These are phyloP conservation scores for Coemansia sp. DNA, from an alignment of 192 early-diverging fungal species.

Conservation along the genomic window DNA sequence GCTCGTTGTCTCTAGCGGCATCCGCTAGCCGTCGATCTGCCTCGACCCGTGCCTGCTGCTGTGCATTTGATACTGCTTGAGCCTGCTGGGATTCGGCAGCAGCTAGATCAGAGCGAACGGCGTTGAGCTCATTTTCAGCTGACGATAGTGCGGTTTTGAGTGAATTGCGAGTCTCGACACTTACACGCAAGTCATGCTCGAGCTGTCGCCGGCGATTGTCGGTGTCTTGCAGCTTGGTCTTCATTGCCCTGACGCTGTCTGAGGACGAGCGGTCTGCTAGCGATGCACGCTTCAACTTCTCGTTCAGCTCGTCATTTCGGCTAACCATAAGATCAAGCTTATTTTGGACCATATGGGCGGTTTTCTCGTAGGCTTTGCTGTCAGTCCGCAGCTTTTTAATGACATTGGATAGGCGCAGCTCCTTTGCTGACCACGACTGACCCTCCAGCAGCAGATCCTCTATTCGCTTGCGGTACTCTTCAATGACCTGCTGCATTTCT, in stretches of 20 bases:
- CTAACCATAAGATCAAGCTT: slow-evolving; percentile 51
- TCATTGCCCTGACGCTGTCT: slow-evolving; percentile 22
- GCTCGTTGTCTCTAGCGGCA: slow-evolving; percentile 29
- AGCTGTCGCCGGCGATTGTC: slow-evolving; percentile 30
- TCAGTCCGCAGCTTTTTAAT: slow-evolving; percentile 74
- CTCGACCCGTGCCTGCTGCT: slow-evolving; percentile 22
- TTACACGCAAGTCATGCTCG: slow-evolving; percentile 18
- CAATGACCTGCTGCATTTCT: slow-evolving; percentile 38
- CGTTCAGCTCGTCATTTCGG: slow-evolving; percentile 53
- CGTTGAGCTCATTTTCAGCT: slow-evolving; percentile 16
- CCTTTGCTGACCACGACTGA: slow-evolving; percentile 74
- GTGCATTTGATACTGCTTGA: slow-evolving; percentile 16
- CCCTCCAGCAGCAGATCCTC: slow-evolving; percentile 54
- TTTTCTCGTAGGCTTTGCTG: slow-evolving; percentile 60
- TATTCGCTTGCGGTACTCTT: slow-evolving; percentile 40
- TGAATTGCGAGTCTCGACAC: slow-evolving; percentile 24
- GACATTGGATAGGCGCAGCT: slow-evolving; percentile 64
- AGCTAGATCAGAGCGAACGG: slow-evolving; percentile 18
- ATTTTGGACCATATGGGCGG: slow-evolving; percentile 48
- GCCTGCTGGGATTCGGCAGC: slow-evolving; percentile 4
- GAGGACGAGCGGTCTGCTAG: slow-evolving; percentile 25
- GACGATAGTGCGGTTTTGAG: slow-evolving; percentile 24
- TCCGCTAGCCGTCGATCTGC: slow-evolving; percentile 37
- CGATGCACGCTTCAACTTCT: slow-evolving; percentile 17
- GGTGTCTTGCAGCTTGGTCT: slow-evolving; percentile 11